Conservation (phyloP, 2,329 filamentous ascomycete species). For the Mycosphaerelloides madeirae region DNA sequence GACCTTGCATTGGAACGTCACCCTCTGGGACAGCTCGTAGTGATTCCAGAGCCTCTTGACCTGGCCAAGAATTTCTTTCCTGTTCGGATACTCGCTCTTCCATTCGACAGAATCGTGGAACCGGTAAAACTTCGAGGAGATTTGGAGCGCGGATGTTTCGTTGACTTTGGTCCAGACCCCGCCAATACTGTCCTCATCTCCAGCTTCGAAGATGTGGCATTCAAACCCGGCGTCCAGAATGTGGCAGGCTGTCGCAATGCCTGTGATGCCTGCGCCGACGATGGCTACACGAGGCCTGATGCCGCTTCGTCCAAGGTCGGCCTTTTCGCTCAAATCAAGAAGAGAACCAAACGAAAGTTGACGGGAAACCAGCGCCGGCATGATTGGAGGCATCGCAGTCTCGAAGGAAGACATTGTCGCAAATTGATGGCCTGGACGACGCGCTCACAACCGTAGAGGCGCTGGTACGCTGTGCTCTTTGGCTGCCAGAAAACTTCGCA, state of each 20-base stretch:
- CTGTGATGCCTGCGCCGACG: conserved; percentile 57
- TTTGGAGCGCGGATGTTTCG: conserved; percentile 75
- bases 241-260: conserved; percentile 72
- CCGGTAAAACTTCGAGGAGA: conserved; percentile 80
- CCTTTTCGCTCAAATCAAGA: conserved; percentile 11
- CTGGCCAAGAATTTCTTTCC: conserved; percentile 68
- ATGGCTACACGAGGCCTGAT: conserved; percentile 52
- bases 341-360: conserved; percentile 13
- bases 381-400: conserved; percentile 1
- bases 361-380: neutral
- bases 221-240: conserved; percentile 82
- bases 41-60: conserved; percentile 67
- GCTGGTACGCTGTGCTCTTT: no score
- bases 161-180: conserved; percentile 45
- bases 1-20: conserved; percentile 65
- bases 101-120: conserved; percentile 77
- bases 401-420: conserved; percentile 9
- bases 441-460: no score
- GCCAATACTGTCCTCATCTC: conserved; percentile 54
- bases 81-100: conserved; percentile 68
- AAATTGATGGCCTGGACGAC: neutral
- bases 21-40: conserved; percentile 66
- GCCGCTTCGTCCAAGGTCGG: conserved; percentile 3
- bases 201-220: conserved; percentile 71
- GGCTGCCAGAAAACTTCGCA: neutral